phyloP scores from a whole-genome alignment of 2,329 filamentous ascomycete species.

The Phoma sp. region DNA sequence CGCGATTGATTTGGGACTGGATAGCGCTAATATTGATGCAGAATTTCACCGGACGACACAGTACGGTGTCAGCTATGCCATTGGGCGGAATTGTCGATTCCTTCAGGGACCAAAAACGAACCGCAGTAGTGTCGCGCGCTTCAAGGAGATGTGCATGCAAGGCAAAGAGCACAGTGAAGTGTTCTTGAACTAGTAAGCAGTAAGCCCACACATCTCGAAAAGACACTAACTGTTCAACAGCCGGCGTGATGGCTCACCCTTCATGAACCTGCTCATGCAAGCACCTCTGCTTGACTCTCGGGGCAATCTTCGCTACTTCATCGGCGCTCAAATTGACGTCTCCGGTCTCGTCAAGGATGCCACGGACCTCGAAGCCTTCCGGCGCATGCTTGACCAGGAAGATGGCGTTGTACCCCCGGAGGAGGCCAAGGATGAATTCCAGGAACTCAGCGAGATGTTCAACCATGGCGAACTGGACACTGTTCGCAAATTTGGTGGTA shows the following conservation, averaged over 20 bases:
- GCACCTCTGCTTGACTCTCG: slow-evolving; percentile 72
- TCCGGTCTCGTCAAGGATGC: slow-evolving; percentile 71
- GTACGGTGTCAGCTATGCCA: slow-evolving; percentile 74
- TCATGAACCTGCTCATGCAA: slow-evolving; percentile 79
- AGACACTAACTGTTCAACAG: slow-evolving; percentile 43
- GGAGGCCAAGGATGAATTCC: slow-evolving; percentile 66
- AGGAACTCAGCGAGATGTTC: slow-evolving; percentile 72
- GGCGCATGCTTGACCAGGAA: slow-evolving; percentile 53
- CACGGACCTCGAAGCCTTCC: slow-evolving; percentile 68
- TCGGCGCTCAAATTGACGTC: slow-evolving; percentile 76
- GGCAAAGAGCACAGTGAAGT: slow-evolving; percentile 77
- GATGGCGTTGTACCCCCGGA: slow-evolving; percentile 36
- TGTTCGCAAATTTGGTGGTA: slow-evolving; percentile 67
- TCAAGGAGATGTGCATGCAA: slow-evolving; percentile 65
- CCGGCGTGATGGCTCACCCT: slow-evolving; percentile 75
- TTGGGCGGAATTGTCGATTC: slow-evolving; percentile 80
- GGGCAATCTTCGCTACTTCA: slow-evolving; percentile 70
- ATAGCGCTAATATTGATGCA: slow-evolving; percentile 41
- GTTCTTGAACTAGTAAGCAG: slow-evolving; percentile 72
- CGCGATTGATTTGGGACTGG: background rate
- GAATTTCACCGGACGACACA: slow-evolving; percentile 78
- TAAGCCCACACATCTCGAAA: background rate
- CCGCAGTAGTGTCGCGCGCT: slow-evolving; percentile 64
- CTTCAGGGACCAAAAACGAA: slow-evolving; percentile 78
- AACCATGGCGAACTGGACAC: slow-evolving; percentile 70